phyloP scores from a whole-genome alignment of 208 protist species.

The Trypanosoma caninum region DNA sequence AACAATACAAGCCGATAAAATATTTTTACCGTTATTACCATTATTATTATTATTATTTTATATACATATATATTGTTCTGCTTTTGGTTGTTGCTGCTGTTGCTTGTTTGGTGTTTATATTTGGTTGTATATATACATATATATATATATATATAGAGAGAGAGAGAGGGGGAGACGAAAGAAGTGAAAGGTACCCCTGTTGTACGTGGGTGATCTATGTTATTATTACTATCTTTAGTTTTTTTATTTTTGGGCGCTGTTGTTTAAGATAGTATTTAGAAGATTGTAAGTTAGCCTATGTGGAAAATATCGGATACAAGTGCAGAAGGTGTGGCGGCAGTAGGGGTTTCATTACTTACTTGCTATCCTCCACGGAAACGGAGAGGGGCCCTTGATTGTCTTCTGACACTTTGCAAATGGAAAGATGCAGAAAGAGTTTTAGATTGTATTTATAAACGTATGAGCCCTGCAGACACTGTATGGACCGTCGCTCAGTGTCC shows the following conservation, averaged over 20 bases:
- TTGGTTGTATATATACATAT: neutral
- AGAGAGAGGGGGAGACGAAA: neutral
- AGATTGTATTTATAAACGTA: neutral
- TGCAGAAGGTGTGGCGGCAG: conserved; percentile 10
- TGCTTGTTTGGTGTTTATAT: neutral
- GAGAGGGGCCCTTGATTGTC: neutral
- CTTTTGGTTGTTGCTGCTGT: too few relatives aligned
- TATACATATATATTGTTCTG: too few relatives aligned
- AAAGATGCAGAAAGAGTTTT: conserved; percentile 11
- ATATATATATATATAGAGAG: neutral
- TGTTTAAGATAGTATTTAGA: too few relatives aligned
- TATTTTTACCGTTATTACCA: too few relatives aligned
- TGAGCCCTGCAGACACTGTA: conserved; percentile 4
- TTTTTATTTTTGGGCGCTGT: too few relatives aligned
- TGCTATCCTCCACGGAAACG: conserved; percentile 13
- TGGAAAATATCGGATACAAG: neutral
- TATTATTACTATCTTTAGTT: neutral
- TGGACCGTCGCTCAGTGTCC: conserved; percentile 10
- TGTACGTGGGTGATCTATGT: neutral
- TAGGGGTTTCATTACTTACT: conserved; percentile 1
- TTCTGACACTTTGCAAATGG: conserved; percentile 4
- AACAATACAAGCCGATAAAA: conserved; percentile 14
- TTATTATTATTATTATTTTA: too few relatives aligned
- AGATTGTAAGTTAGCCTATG: neutral
- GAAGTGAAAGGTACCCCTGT: neutral